Conservation (phyloP, 2,329 filamentous ascomycete genomes). For the Trichoderma guizhouense region DNA sequence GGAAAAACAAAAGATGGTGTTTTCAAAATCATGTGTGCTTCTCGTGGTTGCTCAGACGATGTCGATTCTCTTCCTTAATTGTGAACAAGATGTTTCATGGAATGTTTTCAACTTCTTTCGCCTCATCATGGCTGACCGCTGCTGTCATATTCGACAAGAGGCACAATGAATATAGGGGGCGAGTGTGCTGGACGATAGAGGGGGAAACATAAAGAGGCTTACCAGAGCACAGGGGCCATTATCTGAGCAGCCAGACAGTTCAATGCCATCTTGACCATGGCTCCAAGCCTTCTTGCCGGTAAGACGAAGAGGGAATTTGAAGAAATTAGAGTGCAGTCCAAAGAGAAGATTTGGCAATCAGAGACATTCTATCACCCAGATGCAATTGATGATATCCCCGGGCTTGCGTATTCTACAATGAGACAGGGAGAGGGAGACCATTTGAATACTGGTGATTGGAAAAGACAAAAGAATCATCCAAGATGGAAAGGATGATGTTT, state of each 20-base stretch:
- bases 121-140: conserved; percentile 25
- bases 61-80: conserved; percentile 28
- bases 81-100: conserved; percentile 25
- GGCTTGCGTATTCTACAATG: not conserved
- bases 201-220: not conserved
- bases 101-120: conserved; percentile 27
- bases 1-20: not conserved
- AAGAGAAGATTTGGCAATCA: not conserved
- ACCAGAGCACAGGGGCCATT: not conserved
- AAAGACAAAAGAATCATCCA: not conserved
- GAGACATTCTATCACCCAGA: not conserved
- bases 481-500: not conserved
- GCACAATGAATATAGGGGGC: not conserved
- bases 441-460: not conserved
- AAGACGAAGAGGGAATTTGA: rapidly evolving
- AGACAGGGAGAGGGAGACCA: not conserved
- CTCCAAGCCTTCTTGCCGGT: not conserved
- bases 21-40: not conserved
- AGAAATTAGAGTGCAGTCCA: not conserved
- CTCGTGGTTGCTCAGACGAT: conserved; percentile 28
- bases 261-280: not conserved
- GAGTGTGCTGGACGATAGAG: not conserved
- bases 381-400: not conserved
- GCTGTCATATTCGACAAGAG: not conserved
- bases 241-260: not conserved